Conservation (phyloP, 192 early-diverging fungal genomes). For the Mortierella alpina region DNA sequence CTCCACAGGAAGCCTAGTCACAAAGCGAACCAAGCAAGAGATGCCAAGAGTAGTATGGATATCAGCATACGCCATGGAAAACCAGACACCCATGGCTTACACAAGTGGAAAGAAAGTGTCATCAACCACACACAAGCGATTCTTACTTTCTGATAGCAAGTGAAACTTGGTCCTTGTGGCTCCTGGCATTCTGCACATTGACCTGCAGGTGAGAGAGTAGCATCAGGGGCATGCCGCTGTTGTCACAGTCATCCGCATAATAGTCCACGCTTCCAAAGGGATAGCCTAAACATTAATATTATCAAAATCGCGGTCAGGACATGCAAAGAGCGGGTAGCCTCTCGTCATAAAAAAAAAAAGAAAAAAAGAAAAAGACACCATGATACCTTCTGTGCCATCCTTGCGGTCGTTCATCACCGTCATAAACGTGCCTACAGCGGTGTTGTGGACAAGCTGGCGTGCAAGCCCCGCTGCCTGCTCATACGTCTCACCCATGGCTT, state of each 20-base stretch:
- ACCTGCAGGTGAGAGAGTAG: constrained; percentile 58
- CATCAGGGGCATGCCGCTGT: constrained; percentile 55
- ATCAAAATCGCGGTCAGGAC: background rate
- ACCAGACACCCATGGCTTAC: background rate
- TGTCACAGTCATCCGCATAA: constrained; percentile 57
- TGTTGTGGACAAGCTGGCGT: constrained; percentile 42
- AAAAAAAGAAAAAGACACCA: too few relatives aligned
- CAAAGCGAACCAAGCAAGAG: background rate
- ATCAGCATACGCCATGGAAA: background rate
- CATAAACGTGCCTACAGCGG: constrained; percentile 52
- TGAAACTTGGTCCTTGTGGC: constrained; percentile 29
- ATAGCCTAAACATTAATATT: constrained; percentile 37
- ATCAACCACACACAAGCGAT: too few relatives aligned
- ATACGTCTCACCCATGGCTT: constrained; percentile 27
- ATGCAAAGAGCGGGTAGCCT: background rate
- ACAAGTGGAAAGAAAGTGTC: background rate
- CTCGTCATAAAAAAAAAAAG: background rate
- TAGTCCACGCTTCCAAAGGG: constrained; percentile 66
- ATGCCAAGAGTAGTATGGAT: too few relatives aligned
- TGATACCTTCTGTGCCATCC: constrained; percentile 33
- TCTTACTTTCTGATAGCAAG: constrained; percentile 55
- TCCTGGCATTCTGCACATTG: constrained; percentile 47
- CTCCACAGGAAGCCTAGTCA: constrained; percentile 19
- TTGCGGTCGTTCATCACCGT: constrained; percentile 46
- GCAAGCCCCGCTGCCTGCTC: constrained; percentile 47